Conservation (phyloP, 1,284 basidiomycete species). For the Boletus subluridellus region DNA sequence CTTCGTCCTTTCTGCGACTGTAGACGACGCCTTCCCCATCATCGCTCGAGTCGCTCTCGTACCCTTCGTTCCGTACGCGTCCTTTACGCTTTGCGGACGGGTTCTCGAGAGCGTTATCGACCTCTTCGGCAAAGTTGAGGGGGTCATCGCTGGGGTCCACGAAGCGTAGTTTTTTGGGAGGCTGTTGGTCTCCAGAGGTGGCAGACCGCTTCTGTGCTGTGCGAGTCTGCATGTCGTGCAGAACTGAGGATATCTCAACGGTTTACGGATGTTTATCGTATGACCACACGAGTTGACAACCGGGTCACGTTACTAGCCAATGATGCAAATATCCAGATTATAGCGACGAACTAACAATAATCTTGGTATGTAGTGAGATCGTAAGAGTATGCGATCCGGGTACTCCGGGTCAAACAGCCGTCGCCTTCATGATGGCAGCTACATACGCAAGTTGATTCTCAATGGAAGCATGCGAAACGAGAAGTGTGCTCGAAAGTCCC, state of each 20-base stretch:
- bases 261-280: conserved; percentile 23
- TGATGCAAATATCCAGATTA: conserved; percentile 1
- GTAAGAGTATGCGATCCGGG: neutral
- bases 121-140: conserved; percentile 67
- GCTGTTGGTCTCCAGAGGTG: conserved; percentile 38
- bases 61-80: conserved; percentile 80
- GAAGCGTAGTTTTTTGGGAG: conserved; percentile 75
- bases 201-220: conserved; percentile 58
- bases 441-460: conserved; percentile 35
- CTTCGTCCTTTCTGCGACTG: conserved; percentile 59
- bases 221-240: conserved; percentile 45
- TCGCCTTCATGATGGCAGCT: conserved; percentile 30
- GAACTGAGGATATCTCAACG: neutral
- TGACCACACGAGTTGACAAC: neutral
- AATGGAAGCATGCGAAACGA: conserved; percentile 36
- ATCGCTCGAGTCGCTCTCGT: conserved; percentile 91
- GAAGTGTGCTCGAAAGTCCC: conserved; percentile 34
- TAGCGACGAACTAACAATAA: neutral
- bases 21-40: conserved; percentile 87
- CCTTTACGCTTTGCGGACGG: conserved; percentile 57
- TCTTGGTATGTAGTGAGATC: neutral
- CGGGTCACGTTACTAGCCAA: neutral
- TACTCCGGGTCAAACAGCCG: conserved; percentile 10
- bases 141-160: conserved; percentile 74
- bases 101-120: conserved; percentile 68